Evolutionary conservation across 495 filamentous ascomycete genomes (phyloP).

Genomic region (Arthonia radiata): DNA sequence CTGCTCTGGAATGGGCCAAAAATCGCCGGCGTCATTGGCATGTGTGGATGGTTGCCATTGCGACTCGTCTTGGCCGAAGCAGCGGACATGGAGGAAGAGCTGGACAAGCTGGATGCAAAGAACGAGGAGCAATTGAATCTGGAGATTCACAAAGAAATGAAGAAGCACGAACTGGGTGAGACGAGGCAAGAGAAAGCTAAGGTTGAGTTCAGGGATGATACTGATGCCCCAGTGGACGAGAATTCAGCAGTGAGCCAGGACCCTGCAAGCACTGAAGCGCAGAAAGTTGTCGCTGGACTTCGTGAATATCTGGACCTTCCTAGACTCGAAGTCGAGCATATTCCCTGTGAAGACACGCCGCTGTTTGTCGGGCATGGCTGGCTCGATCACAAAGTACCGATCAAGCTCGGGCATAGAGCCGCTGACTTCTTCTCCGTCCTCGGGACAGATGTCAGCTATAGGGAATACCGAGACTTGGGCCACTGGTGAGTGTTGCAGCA

Average conservation of each 20-base stretch:
- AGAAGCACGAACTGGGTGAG: slow-evolving; percentile 6
- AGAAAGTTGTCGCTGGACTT: not conserved
- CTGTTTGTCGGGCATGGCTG: slow-evolving; percentile 28
- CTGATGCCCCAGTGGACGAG: too few species aligned
- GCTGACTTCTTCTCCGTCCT: slow-evolving; percentile 15
- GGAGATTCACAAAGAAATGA: slow-evolving; percentile 7
- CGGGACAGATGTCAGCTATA: slow-evolving; percentile 22
- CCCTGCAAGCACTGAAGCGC: too few species aligned
- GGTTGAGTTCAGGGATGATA: not conserved
- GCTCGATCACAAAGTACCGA: slow-evolving; percentile 25
- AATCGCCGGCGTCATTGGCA: slow-evolving; percentile 23
- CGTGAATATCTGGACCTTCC: slow-evolving; percentile 4
- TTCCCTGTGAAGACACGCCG: slow-evolving; percentile 11
- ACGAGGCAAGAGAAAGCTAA: slow-evolving; percentile 1
- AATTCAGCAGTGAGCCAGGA: too few species aligned
- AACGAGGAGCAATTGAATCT: too few species aligned
- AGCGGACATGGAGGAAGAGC: slow-evolving; percentile 4
- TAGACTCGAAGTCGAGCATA: not conserved
- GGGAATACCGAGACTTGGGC: slow-evolving; percentile 24
- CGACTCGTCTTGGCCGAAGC: not conserved
- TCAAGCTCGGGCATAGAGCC: slow-evolving; percentile 19
- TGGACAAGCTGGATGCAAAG: slow-evolving; percentile 11
- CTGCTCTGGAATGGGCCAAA: slow-evolving; percentile 15
- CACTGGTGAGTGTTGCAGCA: too few species aligned
- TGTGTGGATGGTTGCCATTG: slow-evolving; percentile 32